Base-by-base conservation (phyloP, 495 filamentous ascomycete species). In the Penicillium argentinense region DNA sequence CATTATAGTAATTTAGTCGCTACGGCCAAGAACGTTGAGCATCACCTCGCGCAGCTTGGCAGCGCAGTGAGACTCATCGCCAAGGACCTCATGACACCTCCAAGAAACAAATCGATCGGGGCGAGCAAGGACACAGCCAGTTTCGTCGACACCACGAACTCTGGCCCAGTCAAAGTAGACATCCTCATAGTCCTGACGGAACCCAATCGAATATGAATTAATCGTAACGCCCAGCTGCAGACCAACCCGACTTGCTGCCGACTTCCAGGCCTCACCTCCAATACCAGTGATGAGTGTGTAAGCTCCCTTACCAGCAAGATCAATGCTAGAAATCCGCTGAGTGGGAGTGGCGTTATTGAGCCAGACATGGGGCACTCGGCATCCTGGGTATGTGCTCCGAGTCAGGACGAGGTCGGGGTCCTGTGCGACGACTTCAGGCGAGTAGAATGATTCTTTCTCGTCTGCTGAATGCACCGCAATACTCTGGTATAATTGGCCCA, bases 351-450 rank as follows among this genome's bases (percentile, higher is more conserved):
- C 46, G 12, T 63, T 68, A 22, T 77, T 78, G 0, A 81, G 54
- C 78, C 78, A 81, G 1, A 69, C 77, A 53, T 81, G 78, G 5
- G 78, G 78, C 3, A 78, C 54, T 7, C 77, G 64, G 27, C 62
- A 67, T 17, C 78, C 78, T 5, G 78, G 78, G 47, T 75, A 76
- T 16, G 77, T 80, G 19, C 49, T 48, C 17, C 45, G 48, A 14
- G 33, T 49, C 16, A 52, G 34, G 24, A 30, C 23, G 5, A 53
- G 30, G 19, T 56, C 67, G 7, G 64, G 58, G 18, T 67, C 55
- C 39, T 75, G 54, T 5, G 75, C 51, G 11, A 53, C 25, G 1
- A 51, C 48, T 13, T 57, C 53, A 56, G 53, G 24, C 56, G 61
- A 50, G 25, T 68, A 69, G 14, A 49, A 47, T 5, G 53, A 33